Base-by-base conservation (phyloP, 2,329 filamentous ascomycete genomes). In the Trichophyton rubrum region DNA sequence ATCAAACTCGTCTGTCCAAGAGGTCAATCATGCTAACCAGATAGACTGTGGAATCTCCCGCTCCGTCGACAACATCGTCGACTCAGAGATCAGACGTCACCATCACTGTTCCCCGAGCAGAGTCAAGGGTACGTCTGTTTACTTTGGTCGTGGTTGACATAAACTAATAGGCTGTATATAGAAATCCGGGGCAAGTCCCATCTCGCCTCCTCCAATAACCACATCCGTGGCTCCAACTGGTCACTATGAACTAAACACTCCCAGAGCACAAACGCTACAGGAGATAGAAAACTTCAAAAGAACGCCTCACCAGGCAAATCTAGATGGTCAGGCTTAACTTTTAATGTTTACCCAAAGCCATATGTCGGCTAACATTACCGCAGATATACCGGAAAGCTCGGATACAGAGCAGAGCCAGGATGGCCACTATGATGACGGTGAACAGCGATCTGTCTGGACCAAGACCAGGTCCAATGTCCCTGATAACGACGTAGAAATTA, bases 191-290 rank as follows among this genome's bases (percentile, higher is more conserved):
- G 66, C 72, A 57, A 76, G 71, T 49, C 74, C 78, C n/a, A 82
- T 82, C 58, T 79, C 80, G 45, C 86, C 88, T 0, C 87, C 89
- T 40, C 84, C 84, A 3, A 82, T 95, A 53, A 85, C 87, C 33
- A 95, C 90, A 24, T 81, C 89, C 66, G 79, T 95, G 24, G 82
- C 84, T 61, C 84, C 82, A 51, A 77, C 80, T 17, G 76, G 79
- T 59, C 90, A 87, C 69, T 86, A 84, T 35, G 86, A 89, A 60
- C 81, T 80, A 66, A 82, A 85, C 51, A 96, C 91, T 1, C 91
- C 91, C 7, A 84, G 85, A 66, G 90, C 90, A 2, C 89, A 95
- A 69, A 92, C 89, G 60, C 77, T 89, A 59, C 83, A 90, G 66
- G 89, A 95, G 62, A 82, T 89, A 64, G 82, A 86, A 60, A 77